These are phyloP conservation scores for Hemileccinum impolitum DNA, from an alignment of 768 basidiomycete species.

Conservation along the genomic window DNA sequence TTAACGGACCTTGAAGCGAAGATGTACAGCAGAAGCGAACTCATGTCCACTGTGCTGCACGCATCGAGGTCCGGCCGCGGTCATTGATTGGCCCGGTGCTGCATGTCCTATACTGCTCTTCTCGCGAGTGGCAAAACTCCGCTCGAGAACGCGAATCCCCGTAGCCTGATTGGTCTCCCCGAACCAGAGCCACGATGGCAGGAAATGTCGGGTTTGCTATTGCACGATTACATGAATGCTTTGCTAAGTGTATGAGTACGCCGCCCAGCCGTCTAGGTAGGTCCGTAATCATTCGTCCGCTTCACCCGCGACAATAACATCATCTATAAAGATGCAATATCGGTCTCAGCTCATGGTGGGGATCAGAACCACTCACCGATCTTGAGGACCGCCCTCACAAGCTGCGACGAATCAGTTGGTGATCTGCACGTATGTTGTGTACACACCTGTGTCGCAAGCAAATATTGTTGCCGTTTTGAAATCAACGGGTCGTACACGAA, in stretches of 20 bases:
- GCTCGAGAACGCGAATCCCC: too few species aligned
- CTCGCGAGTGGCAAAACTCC: too few species aligned
- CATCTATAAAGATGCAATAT: constrained; percentile 45
- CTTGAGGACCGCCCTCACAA: constrained; percentile 84
- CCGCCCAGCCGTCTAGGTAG: constrained; percentile 13
- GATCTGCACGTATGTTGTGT: neutral
- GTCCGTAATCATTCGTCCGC: constrained; percentile 52
- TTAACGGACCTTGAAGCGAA: too few species aligned
- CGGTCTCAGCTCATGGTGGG: neutral
- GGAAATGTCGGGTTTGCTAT: neutral
- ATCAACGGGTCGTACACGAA: constrained; percentile 97
- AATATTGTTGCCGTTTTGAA: constrained; percentile 94
- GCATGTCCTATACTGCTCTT: too few species aligned
- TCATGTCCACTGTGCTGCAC: too few species aligned
- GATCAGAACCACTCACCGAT: constrained; percentile 54
- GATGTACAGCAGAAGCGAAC: too few species aligned
- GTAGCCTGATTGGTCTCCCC: too few species aligned
- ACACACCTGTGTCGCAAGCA: constrained; percentile 90
- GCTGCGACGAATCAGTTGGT: constrained; percentile 35
- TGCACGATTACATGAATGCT: constrained; percentile 25
- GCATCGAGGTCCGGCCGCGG: too few species aligned
- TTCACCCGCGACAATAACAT: constrained; percentile 73
- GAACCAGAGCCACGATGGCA: neutral
- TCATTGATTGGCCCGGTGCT: too few species aligned
- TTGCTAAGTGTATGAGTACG: constrained; percentile 16